Percentiles rank a stretch among this genome's conserved stretches.
These are phyloP conservation scores for Circinella minor DNA, from an alignment of 371 early-diverging fungal species.

Conservation along the genomic window DNA sequence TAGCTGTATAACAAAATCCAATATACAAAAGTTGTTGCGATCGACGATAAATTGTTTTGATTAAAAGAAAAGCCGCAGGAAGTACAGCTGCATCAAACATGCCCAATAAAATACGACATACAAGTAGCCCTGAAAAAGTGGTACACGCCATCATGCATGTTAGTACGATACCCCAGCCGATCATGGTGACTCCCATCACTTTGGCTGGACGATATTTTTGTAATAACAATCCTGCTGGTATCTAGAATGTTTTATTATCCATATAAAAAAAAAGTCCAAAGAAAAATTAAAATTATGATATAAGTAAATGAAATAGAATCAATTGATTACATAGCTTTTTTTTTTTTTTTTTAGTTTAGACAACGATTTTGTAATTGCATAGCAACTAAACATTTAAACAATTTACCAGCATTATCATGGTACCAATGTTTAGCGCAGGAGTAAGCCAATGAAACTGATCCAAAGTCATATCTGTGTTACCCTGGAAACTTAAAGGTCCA, in stretches of 20 bases:
- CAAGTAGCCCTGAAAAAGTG: neutral
- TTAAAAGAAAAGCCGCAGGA: constrained; percentile 27
- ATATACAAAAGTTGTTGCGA: constrained; percentile 36
- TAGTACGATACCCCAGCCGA: neutral
- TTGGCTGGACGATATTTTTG: neutral
- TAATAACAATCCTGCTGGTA: constrained; percentile 33
- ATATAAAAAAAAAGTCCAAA: neutral
- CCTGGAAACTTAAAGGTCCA: neutral
- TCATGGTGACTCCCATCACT: neutral
- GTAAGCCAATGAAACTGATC: constrained; percentile 6
- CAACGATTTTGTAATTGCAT: too few species aligned
- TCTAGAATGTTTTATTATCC: constrained; percentile 19
- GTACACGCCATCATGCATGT: constrained; percentile 2
- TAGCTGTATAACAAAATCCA: constrained; percentile 35
- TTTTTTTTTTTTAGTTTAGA: too few species aligned
- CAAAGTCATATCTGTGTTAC: neutral
- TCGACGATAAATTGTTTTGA: constrained; percentile 41
- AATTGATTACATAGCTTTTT: neutral
- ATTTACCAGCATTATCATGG: neutral
- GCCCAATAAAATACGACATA: constrained; percentile 5
- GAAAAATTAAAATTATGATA: neutral
- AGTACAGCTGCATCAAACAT: constrained; percentile 15
- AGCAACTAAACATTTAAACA: too few species aligned
- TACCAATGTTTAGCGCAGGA: neutral
- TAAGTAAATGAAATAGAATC: too few species aligned